Conservation (phyloP, 805 yeast species). For the Komagataella phaffii region DNA sequence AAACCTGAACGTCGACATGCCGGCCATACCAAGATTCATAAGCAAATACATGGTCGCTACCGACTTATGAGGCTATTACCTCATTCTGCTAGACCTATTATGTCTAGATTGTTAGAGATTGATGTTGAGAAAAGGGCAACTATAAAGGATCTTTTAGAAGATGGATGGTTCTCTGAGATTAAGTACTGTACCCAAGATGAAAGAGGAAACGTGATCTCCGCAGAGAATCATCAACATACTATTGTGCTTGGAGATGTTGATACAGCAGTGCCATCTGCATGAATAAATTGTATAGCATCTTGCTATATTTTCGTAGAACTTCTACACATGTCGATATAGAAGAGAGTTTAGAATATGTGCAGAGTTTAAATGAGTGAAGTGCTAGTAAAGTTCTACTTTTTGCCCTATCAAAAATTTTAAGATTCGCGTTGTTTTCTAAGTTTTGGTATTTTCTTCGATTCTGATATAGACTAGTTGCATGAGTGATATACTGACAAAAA, state of each 20-base stretch:
- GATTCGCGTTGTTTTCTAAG: not conserved
- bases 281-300: not conserved
- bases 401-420: not conserved
- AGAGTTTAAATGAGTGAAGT: not conserved
- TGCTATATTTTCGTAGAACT: not conserved
- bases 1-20: conserved; percentile 21
- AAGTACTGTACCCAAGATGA: conserved; percentile 41
- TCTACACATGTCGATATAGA: not conserved
- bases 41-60: conserved; percentile 72
- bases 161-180: conserved; percentile 60
- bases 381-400: not conserved
- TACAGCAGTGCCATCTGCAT: not conserved
- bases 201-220: conserved; percentile 24
- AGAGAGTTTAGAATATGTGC: not conserved
- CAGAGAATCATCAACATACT: conserved; percentile 38
- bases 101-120: conserved; percentile 50
- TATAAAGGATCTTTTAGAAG: conserved; percentile 48
- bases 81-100: conserved; percentile 69
- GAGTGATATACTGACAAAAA: conserved; percentile 13
- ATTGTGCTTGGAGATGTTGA: conserved; percentile 14
- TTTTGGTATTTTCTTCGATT: too few relatives aligned
- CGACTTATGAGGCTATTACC: conserved; percentile 70
- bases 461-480: not conserved
- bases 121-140: conserved; percentile 54
- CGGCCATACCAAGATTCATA: conserved; percentile 22